These are phyloP conservation scores for Wickerhamomyces sp. DNA, from an alignment of 1,139 yeast genomes.

Conservation along the genomic window DNA sequence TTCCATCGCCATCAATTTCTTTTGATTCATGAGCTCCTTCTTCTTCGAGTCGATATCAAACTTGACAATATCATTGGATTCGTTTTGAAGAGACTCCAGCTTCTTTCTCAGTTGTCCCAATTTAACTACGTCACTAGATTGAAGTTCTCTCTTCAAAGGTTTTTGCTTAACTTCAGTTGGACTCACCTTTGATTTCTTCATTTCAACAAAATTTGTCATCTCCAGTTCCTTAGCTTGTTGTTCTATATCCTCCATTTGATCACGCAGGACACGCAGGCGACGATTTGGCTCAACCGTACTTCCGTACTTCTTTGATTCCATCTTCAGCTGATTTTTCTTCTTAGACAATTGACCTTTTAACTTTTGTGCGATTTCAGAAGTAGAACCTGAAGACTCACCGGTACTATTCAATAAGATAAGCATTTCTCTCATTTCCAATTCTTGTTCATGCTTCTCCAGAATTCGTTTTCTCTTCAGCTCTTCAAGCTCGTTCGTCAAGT, in stretches of 20 bases:
- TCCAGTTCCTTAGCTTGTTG: slow-evolving; percentile 83
- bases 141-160: slow-evolving; percentile 16
- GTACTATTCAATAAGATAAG: slow-evolving; percentile 51
- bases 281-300: slow-evolving; percentile 68
- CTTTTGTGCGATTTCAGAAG: slow-evolving; percentile 41
- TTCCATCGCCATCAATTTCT: slow-evolving; percentile 60
- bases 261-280: slow-evolving; percentile 68
- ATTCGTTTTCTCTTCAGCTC: slow-evolving; percentile 67
- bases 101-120: slow-evolving; percentile 52
- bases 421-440: slow-evolving; percentile 82
- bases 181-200: slow-evolving; percentile 7
- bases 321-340: slow-evolving; percentile 56
- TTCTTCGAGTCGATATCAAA: slow-evolving; percentile 46
- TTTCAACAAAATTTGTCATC: slow-evolving; percentile 71
- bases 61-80: slow-evolving; percentile 70
- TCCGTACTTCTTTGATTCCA: slow-evolving; percentile 52
- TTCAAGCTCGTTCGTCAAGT: slow-evolving; percentile 60
- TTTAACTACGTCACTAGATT: slow-evolving; percentile 30
- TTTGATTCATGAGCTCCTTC: slow-evolving; percentile 52
- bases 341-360: slow-evolving; percentile 58
- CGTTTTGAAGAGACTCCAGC: slow-evolving; percentile 57
- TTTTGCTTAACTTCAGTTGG: neutral
- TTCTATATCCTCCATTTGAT: slow-evolving; percentile 82
- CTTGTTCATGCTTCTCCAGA: slow-evolving; percentile 79
- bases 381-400: slow-evolving; percentile 12